These are phyloP conservation scores for Botrytis paeoniae DNA, from an alignment of 2,329 filamentous ascomycete genomes.

Conservation along the genomic window DNA sequence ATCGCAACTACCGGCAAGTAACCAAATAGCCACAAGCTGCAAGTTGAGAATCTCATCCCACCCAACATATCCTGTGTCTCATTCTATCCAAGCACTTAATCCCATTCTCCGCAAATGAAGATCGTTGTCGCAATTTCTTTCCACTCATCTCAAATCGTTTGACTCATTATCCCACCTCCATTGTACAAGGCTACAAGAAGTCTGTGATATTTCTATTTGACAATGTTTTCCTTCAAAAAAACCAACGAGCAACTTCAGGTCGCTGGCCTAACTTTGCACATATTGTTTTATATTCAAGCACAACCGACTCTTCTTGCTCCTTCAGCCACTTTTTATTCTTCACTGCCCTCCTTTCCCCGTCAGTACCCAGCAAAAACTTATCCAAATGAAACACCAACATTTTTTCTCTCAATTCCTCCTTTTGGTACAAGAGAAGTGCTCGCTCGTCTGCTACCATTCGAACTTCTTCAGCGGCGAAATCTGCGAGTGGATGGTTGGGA, in stretches of 20 bases:
- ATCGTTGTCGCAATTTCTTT: neutral
- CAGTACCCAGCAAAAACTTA: neutral
- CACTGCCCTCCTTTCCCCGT: no score
- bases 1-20: neutral
- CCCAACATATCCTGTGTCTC: neutral
- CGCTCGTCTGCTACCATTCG: no score
- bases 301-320: neutral
- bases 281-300: neutral
- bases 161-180: neutral
- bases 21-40: neutral
- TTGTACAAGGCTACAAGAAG: no score
- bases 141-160: neutral
- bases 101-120: neutral
- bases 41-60: neutral
- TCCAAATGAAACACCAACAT: neutral
- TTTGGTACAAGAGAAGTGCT: neutral
- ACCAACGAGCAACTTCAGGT: neutral
- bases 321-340: neutral
- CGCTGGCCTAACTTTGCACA: no score
- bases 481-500: neutral
- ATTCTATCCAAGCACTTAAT: neutral
- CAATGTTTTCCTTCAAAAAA: neutral
- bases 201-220: no score
- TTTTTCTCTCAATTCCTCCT: neutral
- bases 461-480: neutral